These are phyloP conservation scores for Bimuria novae-zelandiae DNA, from an alignment of 2,329 filamentous ascomycete species.

Conservation along the genomic window DNA sequence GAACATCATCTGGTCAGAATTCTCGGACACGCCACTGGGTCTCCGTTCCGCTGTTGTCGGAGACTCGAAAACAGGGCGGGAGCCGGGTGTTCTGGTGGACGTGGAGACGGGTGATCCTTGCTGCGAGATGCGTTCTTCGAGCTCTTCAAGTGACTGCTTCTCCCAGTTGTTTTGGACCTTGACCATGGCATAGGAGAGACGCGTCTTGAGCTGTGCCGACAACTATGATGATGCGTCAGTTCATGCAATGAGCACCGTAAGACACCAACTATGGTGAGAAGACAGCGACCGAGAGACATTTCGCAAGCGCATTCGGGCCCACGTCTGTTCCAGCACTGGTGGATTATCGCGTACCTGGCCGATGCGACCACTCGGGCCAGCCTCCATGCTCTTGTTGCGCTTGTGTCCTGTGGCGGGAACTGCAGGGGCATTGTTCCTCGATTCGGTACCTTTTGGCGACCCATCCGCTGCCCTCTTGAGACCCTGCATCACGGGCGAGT, in stretches of 20 bases:
- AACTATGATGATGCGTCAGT: constrained; percentile 57
- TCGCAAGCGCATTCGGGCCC: background rate
- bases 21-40: constrained; percentile 43
- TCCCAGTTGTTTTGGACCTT: constrained; percentile 91
- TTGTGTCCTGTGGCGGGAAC: constrained; percentile 59
- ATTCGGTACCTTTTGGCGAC: constrained; percentile 58
- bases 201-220: constrained; percentile 78
- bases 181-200: constrained; percentile 89
- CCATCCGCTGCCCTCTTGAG: constrained; percentile 81
- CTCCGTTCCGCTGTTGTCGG: constrained; percentile 33
- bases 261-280: background rate
- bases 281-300: background rate
- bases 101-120: constrained; percentile 65
- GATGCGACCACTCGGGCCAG: constrained; percentile 67
- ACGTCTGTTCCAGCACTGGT: background rate
- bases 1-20: constrained; percentile 40
- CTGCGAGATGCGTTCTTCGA: constrained; percentile 76
- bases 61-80: constrained; percentile 36
- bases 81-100: constrained; percentile 51
- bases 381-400: constrained; percentile 72
- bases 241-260: constrained; percentile 5
- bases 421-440: constrained; percentile 16
- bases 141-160: constrained; percentile 74
- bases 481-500: constrained; percentile 50
- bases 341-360: constrained; percentile 67